Evolutionary conservation across 495 filamentous ascomycete genomes (phyloP).

Genomic region (Daldinia bambusicola): DNA sequence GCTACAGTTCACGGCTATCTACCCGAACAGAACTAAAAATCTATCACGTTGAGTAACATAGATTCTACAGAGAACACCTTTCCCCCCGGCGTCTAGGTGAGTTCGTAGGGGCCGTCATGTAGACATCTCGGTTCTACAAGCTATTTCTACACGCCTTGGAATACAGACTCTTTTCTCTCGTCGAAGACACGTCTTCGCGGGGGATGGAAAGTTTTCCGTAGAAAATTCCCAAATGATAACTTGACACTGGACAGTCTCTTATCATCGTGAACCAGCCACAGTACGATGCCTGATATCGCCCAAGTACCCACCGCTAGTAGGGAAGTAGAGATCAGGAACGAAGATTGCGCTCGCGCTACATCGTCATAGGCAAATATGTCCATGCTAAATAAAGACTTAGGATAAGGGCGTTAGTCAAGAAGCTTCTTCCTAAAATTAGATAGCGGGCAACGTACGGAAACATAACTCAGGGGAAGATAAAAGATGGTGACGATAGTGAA

Average conservation of each 20-base stretch:
- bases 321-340: slow-evolving; percentile 30
- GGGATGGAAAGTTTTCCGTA: slow-evolving; percentile 3
- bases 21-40: not conserved
- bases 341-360: slow-evolving; percentile 9
- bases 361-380: slow-evolving; percentile 35
- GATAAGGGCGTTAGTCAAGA: not conserved
- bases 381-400: slow-evolving; percentile 39
- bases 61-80: not conserved
- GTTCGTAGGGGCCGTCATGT: too few species aligned
- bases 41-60: not conserved
- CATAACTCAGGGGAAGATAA: slow-evolving; percentile 32
- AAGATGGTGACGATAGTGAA: slow-evolving; percentile 64
- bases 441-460: slow-evolving; percentile 10
- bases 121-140: too few species aligned
- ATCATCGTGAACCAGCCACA: slow-evolving; percentile 38
- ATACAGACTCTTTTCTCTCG: slow-evolving; percentile 6
- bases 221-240: not conserved
- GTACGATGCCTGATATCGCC: slow-evolving; percentile 27
- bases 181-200: not conserved
- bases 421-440: not conserved
- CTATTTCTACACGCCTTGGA: slow-evolving; percentile 10
- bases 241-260: slow-evolving; percentile 12
- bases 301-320: slow-evolving; percentile 36
- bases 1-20: not conserved
- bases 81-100: not conserved